These are phyloP conservation scores for Hypoxylon sp. DNA, from an alignment of 2,329 filamentous ascomycete species.

Conservation along the genomic window DNA sequence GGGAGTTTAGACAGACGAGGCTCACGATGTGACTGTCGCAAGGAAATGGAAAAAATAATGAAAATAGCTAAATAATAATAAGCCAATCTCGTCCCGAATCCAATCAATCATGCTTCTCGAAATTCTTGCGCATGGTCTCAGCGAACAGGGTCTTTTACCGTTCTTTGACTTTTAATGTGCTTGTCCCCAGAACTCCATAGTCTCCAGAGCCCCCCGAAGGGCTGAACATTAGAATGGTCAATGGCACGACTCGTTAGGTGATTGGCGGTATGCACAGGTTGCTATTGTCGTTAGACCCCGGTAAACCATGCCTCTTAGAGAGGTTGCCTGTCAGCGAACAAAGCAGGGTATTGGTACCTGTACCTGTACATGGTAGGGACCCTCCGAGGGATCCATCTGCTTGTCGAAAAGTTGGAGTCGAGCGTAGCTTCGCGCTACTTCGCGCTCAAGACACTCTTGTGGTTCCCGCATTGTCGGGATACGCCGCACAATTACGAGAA, in stretches of 20 bases:
- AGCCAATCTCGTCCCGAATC: constrained; percentile 13
- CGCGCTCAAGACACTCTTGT: constrained; percentile 9
- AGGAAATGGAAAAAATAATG: constrained; percentile 20
- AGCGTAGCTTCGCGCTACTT: constrained; percentile 6
- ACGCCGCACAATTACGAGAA: constrained; percentile 14
- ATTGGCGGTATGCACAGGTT: constrained; percentile 35
- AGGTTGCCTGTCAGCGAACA: constrained; percentile 31
- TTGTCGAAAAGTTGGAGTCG: constrained; percentile 18
- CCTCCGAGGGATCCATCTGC: not conserved
- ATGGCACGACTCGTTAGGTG: constrained; percentile 24
- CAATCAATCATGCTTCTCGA: constrained; percentile 39
- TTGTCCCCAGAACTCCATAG: constrained; percentile 20
- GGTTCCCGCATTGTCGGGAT: constrained; percentile 27
- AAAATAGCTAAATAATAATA: constrained; percentile 22
- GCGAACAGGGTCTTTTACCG: constrained; percentile 31
- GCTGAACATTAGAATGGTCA: constrained; percentile 31
- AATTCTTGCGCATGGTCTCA: constrained; percentile 34
- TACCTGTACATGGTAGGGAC: constrained; percentile 14
- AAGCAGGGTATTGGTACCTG: constrained; percentile 21
- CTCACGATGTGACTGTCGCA: constrained; percentile 28
- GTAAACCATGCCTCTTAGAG: constrained; percentile 25
- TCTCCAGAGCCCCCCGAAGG: constrained; percentile 34
- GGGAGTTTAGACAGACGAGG: constrained; percentile 27
- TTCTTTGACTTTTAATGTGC: constrained; percentile 20
- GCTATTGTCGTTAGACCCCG: constrained; percentile 33